Base-by-base conservation (phyloP, 1,284 basidiomycete genomes). In the Takashimella tepidaria region DNA sequence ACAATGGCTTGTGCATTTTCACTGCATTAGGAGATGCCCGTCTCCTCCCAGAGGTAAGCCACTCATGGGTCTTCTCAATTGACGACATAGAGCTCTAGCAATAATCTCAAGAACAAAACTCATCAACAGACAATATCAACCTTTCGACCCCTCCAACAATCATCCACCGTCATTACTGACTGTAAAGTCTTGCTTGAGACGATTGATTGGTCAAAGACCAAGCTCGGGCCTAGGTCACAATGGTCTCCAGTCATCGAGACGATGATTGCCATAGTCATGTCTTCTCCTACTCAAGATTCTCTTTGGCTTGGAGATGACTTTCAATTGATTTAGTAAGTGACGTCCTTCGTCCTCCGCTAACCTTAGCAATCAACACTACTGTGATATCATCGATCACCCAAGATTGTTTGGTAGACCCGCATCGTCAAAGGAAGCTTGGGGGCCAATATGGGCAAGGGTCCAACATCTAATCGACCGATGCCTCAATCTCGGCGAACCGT, bases 271-370 rank as follows among this genome's bases (percentile, higher is more conserved):
- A 55, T 69, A 40, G 53, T 56, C 4, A 64, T 72, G 25, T 55
- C 59, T 45, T 63, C 63, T 6, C 50, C 57, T 13, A 54, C 64
- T 8, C 55, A 62, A 22, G 65, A 68, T 41, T 53, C 51, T 5
- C 23, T 68, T 2, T 74, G 66, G 66, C 45, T 73, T 0, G 70
- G 70, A 2, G 58, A 63, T 6, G 68, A 72, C n/a, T 51, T 68
- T 3, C 41, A 57, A 11, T 41, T 69, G 48, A 41, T 73, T 24
- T 74, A 74, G 67, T 69, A 37, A 16, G 31, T 37, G 31, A n/a
- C 26, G 13, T 25, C 22, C 8, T 6, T 44, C 16, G 31, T 8
- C 31, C 10, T 37, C 8, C 10, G 10, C 16, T 8, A 37, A 8
- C 8, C 16, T 16, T 31, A 61, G 60, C 26, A 61, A 61, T 40